A percentile compares a stretch with the other conserved stretches of the same genome.
Conservation (phyloP, 495 filamentous ascomycete genomes). For the Tuber magnatum region DNA sequence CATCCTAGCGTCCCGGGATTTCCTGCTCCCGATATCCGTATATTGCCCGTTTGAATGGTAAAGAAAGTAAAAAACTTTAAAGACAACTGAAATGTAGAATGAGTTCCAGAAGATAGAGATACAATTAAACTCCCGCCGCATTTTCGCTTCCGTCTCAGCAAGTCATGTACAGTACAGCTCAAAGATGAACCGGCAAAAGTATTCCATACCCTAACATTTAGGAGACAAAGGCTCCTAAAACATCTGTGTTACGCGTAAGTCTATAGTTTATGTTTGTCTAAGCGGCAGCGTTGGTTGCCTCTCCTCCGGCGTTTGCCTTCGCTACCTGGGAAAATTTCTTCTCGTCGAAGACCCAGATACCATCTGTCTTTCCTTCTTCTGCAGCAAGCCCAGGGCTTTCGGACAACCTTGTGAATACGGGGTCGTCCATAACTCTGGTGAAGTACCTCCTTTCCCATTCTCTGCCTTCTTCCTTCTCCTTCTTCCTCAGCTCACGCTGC, state of each 20-base stretch:
- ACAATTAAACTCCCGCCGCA: not conserved
- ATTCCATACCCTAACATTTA: constrained; percentile 1
- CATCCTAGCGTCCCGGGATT: not conserved
- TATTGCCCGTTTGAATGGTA: not conserved
- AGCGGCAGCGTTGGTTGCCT: not conserved
- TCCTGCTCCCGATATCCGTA: not conserved
- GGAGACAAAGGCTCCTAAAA: not conserved
- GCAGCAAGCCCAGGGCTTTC: constrained; percentile 52
- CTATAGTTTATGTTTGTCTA: constrained; percentile 2
- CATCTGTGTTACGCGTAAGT: not conserved
- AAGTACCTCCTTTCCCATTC: constrained; percentile 88
- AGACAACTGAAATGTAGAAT: not conserved
- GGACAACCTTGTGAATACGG: constrained; percentile 55
- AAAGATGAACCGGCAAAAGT: not conserved
- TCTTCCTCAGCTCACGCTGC: constrained; percentile 75
- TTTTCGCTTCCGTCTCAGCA: not conserved
- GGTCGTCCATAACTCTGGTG: constrained; percentile 49
- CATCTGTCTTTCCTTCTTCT: constrained; percentile 78
- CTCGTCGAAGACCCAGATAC: constrained; percentile 77
- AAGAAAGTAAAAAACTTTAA: not conserved
- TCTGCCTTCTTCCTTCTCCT: constrained; percentile 67
- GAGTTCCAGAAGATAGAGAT: not conserved
- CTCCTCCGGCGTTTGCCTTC: constrained; percentile 18
- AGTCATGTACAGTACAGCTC: not conserved
- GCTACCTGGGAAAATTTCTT: constrained; percentile 53